Conservation (phyloP, 257 asterid species). For the Solanum chmielewskii region DNA sequence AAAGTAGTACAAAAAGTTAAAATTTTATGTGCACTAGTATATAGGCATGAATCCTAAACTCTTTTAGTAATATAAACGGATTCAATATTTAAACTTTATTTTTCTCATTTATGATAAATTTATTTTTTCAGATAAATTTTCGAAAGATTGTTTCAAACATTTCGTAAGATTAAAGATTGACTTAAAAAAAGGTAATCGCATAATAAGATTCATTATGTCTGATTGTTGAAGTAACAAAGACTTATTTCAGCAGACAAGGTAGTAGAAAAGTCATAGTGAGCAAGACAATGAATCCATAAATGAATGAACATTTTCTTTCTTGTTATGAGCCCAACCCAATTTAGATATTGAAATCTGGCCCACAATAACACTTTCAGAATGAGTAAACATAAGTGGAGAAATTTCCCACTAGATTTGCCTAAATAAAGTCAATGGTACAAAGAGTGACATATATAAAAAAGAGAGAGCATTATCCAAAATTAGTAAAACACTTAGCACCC, state of each 20-base stretch:
- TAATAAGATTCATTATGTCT: background rate
- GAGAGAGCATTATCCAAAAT: background rate
- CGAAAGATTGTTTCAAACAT: fast-evolving
- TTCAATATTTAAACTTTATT: no score
- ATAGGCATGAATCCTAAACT: background rate
- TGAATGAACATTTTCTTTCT: background rate
- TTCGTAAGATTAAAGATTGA: background rate
- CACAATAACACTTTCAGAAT: background rate
- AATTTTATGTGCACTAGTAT: background rate
- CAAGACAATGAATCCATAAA: background rate
- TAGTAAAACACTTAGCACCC: background rate
- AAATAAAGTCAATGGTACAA: background rate
- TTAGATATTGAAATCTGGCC: background rate
- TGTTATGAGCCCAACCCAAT: background rate
- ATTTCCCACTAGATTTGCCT: background rate
- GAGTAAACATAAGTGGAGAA: background rate
- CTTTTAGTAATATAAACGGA: no score
- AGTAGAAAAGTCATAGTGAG: background rate
- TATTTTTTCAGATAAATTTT: no score
- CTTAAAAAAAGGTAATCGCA: no score
- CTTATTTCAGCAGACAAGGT: background rate
- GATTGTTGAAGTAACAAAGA: background rate
- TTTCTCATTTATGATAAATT: no score
- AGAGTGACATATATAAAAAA: background rate
- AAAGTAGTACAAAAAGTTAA: background rate